These are phyloP conservation scores for Penicillium sp. DNA, from an alignment of 2,329 filamentous ascomycete species.

Conservation along the genomic window DNA sequence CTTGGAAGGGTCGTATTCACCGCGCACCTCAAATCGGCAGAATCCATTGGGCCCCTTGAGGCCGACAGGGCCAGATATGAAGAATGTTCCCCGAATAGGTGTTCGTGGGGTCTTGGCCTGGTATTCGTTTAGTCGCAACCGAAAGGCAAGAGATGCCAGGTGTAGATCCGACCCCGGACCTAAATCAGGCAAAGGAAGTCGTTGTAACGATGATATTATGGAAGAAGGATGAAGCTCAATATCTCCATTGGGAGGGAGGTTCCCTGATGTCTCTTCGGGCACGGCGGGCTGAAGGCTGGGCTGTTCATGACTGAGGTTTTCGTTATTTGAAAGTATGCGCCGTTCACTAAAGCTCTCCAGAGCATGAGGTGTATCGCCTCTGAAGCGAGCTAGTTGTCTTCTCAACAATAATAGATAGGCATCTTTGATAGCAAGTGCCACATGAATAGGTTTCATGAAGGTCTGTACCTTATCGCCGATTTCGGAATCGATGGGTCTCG, in stretches of 20 bases:
- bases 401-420: constrained; percentile 32
- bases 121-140: constrained; percentile 28
- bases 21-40: constrained; percentile 37
- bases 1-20: constrained; percentile 36
- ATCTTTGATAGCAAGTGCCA: constrained; percentile 35
- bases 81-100: constrained; percentile 35
- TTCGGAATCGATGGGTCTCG: constrained; percentile 29
- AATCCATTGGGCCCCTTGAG: constrained; percentile 34
- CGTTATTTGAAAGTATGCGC: constrained; percentile 14
- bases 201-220: constrained; percentile 33
- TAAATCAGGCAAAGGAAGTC: constrained; percentile 35
- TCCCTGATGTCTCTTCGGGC: constrained; percentile 14
- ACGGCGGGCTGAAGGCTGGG: constrained; percentile 18
- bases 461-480: constrained; percentile 31
- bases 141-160: constrained; percentile 34
- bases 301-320: constrained; percentile 19
- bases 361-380: constrained; percentile 12
- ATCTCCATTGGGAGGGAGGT: constrained; percentile 14
- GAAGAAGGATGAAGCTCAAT: constrained; percentile 26
- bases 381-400: constrained; percentile 29
- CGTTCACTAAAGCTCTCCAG: constrained; percentile 14
- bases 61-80: constrained; percentile 35
- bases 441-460: constrained; percentile 32
- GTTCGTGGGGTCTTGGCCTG: constrained; percentile 19
- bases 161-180: constrained; percentile 37